A percentile compares a stretch with the other conserved stretches of the same genome.
phyloP scores from a whole-genome alignment of 2,329 filamentous ascomycete genomes.

The Leptographium wingfieldii region DNA sequence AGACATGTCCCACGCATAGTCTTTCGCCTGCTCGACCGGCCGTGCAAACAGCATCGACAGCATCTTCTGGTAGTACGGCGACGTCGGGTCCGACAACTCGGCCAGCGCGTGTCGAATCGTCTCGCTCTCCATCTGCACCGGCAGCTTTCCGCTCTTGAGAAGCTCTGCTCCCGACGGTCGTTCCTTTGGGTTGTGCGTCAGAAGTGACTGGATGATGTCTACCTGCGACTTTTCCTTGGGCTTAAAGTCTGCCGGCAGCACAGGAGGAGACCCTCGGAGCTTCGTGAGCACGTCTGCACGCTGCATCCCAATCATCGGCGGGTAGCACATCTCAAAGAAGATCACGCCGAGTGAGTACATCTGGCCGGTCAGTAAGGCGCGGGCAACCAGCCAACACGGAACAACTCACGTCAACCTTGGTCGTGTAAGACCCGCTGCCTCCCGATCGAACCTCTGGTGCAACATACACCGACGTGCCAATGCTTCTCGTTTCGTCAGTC shows the following conservation, averaged over 20 bases:
- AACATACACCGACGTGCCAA: slow-evolving; percentile 78
- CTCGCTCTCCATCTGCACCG: slow-evolving; percentile 86
- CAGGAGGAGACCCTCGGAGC: slow-evolving; percentile 54
- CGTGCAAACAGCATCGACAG: slow-evolving; percentile 73
- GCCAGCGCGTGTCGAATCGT: slow-evolving; percentile 74
- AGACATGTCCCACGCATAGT: slow-evolving; percentile 66
- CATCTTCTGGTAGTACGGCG: slow-evolving; percentile 82
- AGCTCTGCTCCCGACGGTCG: slow-evolving; percentile 74
- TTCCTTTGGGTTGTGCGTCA: slow-evolving; percentile 71
- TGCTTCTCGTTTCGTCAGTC: slow-evolving; percentile 56
- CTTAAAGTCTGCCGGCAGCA: slow-evolving; percentile 62
- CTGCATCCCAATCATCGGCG: slow-evolving; percentile 49
- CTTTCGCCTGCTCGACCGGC: slow-evolving; percentile 65
- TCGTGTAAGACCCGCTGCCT: slow-evolving; percentile 66
- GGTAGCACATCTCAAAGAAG: slow-evolving; percentile 94
- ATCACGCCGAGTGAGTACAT: slow-evolving; percentile 98
- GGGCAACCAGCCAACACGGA: not conserved
- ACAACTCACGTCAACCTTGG: slow-evolving; percentile 71
- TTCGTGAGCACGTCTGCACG: slow-evolving; percentile 51
- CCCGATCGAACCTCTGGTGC: slow-evolving; percentile 79
- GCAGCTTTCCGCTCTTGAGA: slow-evolving; percentile 73
- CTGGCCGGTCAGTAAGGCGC: slow-evolving; percentile 19
- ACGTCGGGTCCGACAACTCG: slow-evolving; percentile 67
- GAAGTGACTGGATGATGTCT: slow-evolving; percentile 64
- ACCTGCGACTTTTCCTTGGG: slow-evolving; percentile 59